Evolutionary conservation across 164 flowering plant species (phyloP).

Genomic region (Stephania yunnanensis): DNA sequence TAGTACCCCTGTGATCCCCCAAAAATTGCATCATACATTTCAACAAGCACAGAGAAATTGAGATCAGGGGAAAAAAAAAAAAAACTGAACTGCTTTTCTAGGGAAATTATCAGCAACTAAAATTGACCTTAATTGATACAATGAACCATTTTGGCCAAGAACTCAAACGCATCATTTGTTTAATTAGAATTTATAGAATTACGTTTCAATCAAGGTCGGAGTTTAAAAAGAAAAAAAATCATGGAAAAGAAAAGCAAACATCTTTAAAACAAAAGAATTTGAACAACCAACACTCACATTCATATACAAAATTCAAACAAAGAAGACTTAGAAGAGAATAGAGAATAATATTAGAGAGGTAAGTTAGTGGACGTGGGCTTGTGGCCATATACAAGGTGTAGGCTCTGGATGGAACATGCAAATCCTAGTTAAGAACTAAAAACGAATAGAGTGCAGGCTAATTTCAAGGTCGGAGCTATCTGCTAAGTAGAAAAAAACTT

Average conservation of each 20-base stretch:
- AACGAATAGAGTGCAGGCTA: neutral
- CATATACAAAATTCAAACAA: neutral
- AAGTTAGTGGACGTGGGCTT: neutral
- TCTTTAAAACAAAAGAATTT: neutral
- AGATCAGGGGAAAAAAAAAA: neutral
- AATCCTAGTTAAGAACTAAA: neutral
- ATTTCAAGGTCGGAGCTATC: neutral
- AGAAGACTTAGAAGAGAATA: neutral
- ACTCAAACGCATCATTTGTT: neutral
- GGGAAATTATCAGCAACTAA: neutral
- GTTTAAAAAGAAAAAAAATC: neutral
- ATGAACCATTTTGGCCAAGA: neutral
- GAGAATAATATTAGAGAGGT: neutral
- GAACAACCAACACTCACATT: neutral
- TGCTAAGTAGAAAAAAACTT: neutral
- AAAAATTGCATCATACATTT: neutral
- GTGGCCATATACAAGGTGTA: neutral
- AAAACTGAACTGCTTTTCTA: neutral
- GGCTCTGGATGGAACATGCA: neutral
- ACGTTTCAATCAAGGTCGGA: neutral
- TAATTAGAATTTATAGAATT: neutral
- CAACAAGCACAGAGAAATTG: neutral
- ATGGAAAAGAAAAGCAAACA: neutral
- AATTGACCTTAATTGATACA: neutral
- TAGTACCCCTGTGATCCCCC: constrained; percentile 38